Evolutionary conservation across 331 rosid genomes (phyloP).

Genomic region (Rhamnella rubrinervis): DNA sequence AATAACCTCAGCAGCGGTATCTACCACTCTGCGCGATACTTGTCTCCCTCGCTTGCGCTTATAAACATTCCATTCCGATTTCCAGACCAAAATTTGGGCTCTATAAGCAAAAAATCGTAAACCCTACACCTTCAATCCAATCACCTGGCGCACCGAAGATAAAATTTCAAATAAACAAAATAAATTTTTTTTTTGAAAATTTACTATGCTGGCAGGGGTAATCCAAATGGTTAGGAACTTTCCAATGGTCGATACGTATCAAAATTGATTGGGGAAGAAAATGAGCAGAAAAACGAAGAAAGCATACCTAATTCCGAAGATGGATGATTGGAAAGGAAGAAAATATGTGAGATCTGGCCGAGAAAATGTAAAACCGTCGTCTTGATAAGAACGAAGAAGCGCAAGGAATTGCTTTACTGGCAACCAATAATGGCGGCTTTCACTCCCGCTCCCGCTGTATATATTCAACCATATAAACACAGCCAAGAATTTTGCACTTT

Average conservation of each 20-base stretch:
- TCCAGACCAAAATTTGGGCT: not conserved
- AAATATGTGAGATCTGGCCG: slow-evolving; percentile 27
- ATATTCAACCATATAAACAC: not conserved
- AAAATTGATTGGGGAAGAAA: not conserved
- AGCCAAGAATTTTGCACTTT: not conserved
- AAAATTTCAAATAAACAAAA: not conserved
- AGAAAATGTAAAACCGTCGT: slow-evolving; percentile 2
- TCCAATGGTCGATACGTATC: not conserved
- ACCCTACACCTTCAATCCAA: slow-evolving; percentile 8
- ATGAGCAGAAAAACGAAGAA: not conserved
- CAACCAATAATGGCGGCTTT: slow-evolving; percentile 46
- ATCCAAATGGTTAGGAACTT: not conserved
- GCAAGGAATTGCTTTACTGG: slow-evolving; percentile 33
- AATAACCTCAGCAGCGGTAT: slow-evolving; percentile 17
- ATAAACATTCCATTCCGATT: not conserved
- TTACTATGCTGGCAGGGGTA: not conserved
- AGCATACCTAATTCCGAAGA: slow-evolving; percentile 15
- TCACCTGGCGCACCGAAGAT: not conserved
- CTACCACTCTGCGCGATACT: not conserved
- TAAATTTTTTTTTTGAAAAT: not conserved
- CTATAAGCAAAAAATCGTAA: not conserved
- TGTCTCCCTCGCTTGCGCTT: not conserved
- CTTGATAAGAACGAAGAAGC: not conserved
- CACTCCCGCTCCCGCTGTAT: slow-evolving; percentile 7
- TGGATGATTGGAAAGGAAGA: not conserved